A percentile compares a stretch with the other conserved stretches of the same genome.
Evolutionary conservation across 768 basidiomycete species (phyloP).

Genomic region (Inosperma sp.): DNA sequence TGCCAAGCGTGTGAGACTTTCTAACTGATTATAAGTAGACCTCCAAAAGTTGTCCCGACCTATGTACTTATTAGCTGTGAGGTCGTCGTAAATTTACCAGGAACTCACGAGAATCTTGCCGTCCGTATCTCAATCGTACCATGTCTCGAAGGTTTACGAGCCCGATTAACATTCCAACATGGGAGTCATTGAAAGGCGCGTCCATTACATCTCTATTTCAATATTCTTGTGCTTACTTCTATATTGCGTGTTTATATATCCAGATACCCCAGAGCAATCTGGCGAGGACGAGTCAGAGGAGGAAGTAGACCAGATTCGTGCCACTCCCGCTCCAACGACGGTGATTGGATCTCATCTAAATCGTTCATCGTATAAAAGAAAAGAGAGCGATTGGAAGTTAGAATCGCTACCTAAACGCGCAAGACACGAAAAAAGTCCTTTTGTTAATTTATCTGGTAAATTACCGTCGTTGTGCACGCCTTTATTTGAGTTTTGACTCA

Average conservation of each 20-base stretch:
- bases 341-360: not conserved
- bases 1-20: too few relatives aligned
- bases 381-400: slow-evolving; percentile 9
- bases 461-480: not conserved
- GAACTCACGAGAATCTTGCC: too few relatives aligned
- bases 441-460: not conserved
- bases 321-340: not conserved
- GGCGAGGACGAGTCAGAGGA: slow-evolving; percentile 6
- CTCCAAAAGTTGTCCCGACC: too few relatives aligned
- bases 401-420: slow-evolving; percentile 8
- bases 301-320: slow-evolving; percentile 11
- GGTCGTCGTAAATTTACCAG: not conserved
- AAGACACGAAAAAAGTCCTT: not conserved
- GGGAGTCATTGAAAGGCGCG: slow-evolving; percentile 4
- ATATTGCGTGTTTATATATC: not conserved
- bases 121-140: not conserved
- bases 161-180: slow-evolving; percentile 1
- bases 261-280: slow-evolving; percentile 2
- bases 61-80: not conserved
- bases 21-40: too few relatives aligned
- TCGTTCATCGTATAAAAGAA: slow-evolving; percentile 4
- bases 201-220: not conserved
- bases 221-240: not conserved
- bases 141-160: not conserved
- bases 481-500: not conserved